Percentiles rank a stretch among this genome's conserved stretches.
These are phyloP conservation scores for Ustilago trichophora DNA, from an alignment of 1,284 basidiomycete genomes.

Conservation along the genomic window DNA sequence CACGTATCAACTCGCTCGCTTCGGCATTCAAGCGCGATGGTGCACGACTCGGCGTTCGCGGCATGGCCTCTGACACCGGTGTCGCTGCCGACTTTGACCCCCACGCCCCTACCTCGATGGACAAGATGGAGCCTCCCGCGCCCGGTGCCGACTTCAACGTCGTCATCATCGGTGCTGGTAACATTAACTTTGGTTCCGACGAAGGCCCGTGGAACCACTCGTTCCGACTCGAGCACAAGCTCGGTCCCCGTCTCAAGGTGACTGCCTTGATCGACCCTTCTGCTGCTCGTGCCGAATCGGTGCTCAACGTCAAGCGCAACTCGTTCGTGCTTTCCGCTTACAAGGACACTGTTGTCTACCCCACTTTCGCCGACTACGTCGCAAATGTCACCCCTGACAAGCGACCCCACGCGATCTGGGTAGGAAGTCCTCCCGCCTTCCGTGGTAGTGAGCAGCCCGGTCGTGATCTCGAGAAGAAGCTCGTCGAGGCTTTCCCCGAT, in stretches of 20 bases:
- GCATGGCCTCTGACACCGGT: constrained; percentile 12
- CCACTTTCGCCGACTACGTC: constrained; percentile 7
- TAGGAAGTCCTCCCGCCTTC: constrained; percentile 45
- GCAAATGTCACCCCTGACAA: constrained; percentile 1
- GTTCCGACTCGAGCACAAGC: constrained; percentile 15
- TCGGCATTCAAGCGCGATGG: constrained; percentile 17
- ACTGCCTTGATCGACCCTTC: constrained; percentile 56
- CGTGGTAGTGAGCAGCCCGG: constrained; percentile 17
- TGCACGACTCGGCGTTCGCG: constrained; percentile 18
- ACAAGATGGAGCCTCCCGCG: constrained; percentile 63
- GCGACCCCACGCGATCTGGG: constrained; percentile 26
- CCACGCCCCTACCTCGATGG: constrained; percentile 60
- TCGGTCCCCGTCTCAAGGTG: constrained; percentile 14
- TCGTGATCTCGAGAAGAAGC: constrained; percentile 28
- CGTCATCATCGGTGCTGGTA: constrained; percentile 37
- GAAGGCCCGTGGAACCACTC: constrained; percentile 51
- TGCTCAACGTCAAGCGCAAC: constrained; percentile 27
- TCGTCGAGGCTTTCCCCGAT: constrained; percentile 24
- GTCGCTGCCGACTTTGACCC: constrained; percentile 57
- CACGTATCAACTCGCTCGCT: constrained; percentile 14
- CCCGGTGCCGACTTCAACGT: constrained; percentile 59
- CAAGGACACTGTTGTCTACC: constrained; percentile 7
- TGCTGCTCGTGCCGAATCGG: constrained; percentile 10
- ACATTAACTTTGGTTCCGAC: constrained; percentile 46
- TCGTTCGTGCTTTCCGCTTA: constrained; percentile 3